Evolutionary conservation across 2,329 filamentous ascomycete genomes (phyloP).

Genomic region (Cylindrodendrum hubeiense): DNA sequence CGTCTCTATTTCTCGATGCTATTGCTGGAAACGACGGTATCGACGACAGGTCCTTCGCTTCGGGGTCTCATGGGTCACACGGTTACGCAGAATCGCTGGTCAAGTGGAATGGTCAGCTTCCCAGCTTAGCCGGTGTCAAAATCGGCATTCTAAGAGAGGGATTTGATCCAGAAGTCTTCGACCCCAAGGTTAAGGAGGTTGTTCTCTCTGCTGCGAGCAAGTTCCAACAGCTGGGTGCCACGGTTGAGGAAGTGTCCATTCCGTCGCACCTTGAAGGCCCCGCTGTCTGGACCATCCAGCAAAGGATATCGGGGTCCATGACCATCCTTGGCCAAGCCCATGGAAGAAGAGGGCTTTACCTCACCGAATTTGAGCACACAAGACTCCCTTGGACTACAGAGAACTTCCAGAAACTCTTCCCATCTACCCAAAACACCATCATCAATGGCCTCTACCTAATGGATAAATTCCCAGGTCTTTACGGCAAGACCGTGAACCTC

Average conservation of each 20-base stretch:
- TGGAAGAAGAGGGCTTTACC: constrained; percentile 61
- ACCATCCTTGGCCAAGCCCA: constrained; percentile 57
- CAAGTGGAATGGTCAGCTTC: neutral
- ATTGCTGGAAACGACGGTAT: constrained; percentile 63
- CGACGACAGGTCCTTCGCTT: constrained; percentile 58
- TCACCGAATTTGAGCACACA: constrained; percentile 63
- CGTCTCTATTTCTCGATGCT: constrained; percentile 56
- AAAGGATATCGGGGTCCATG: constrained; percentile 58
- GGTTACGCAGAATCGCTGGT: constrained; percentile 17
- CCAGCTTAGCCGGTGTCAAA: constrained; percentile 43
- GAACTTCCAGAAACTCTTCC: constrained; percentile 64
- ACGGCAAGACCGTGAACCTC: constrained; percentile 63
- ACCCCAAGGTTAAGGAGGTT: constrained; percentile 53
- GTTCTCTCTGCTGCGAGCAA: constrained; percentile 57
- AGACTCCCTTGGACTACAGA: constrained; percentile 60
- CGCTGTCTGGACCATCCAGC: constrained; percentile 63
- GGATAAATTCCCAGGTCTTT: constrained; percentile 58
- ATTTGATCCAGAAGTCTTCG: constrained; percentile 53
- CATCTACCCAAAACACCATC: constrained; percentile 66
- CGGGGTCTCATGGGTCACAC: constrained; percentile 45
- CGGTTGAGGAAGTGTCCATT: constrained; percentile 62
- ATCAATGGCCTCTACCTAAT: constrained; percentile 63
- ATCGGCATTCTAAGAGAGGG: constrained; percentile 61
- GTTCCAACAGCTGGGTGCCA: constrained; percentile 61
- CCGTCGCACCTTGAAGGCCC: constrained; percentile 61